Evolutionary conservation across 2,329 filamentous ascomycete genomes (phyloP).

Genomic region (Penicillium palitans): DNA sequence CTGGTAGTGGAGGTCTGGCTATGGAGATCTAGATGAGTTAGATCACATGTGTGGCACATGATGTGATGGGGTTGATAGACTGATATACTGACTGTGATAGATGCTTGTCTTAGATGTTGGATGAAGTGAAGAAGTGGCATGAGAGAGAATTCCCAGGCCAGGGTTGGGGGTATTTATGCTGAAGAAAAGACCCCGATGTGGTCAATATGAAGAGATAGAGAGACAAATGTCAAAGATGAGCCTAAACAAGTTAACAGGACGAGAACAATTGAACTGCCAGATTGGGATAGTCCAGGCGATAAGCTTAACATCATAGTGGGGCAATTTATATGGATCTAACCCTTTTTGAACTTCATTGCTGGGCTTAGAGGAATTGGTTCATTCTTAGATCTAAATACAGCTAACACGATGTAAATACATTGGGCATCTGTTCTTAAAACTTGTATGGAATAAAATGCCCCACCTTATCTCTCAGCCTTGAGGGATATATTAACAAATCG

Average conservation of each 20-base stretch:
- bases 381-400: not conserved
- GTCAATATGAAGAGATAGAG: not conserved
- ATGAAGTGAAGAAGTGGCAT: not conserved
- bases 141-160: not conserved
- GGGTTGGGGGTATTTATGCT: not conserved
- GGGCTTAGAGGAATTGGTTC: not conserved
- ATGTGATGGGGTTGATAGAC: not conserved
- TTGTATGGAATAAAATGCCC: not conserved
- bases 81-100: conserved; percentile 3
- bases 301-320: conserved; percentile 5
- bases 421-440: not conserved
- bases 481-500: not conserved
- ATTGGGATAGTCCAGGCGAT: conserved; percentile 14
- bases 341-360: not conserved
- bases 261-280: not conserved
- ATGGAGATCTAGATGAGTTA: not conserved
- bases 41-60: not conserved
- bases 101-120: not conserved
- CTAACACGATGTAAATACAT: not conserved
- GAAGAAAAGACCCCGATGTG: not conserved
- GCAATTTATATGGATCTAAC: not conserved
- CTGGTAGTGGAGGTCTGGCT: not conserved
- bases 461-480: not conserved
- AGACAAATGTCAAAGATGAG: not conserved
- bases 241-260: not conserved